These are phyloP conservation scores for Bocquillonia castaneifolia DNA, from an alignment of 441 rosid species.

Conservation along the genomic window DNA sequence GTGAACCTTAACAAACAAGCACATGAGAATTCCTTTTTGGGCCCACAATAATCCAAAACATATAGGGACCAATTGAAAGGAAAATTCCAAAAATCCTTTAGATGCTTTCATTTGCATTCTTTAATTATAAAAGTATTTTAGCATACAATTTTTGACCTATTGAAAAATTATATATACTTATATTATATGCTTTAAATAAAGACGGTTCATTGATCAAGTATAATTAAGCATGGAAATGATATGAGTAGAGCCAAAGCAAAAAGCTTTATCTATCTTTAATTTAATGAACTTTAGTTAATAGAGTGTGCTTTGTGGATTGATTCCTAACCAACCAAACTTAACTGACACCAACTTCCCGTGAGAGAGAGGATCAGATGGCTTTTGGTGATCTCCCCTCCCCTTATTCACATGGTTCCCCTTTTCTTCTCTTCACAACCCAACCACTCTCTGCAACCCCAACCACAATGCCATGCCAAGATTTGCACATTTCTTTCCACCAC, in stretches of 20 bases:
- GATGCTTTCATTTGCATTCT: constrained; percentile 2
- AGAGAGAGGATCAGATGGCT: constrained; percentile 18
- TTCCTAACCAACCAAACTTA: constrained; percentile 30
- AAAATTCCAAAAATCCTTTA: not conserved
- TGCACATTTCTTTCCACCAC: no score
- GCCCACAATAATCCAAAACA: constrained; percentile 11
- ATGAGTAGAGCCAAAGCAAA: not conserved
- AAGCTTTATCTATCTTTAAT: not conserved
- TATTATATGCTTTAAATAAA: not conserved
- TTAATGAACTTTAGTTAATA: not conserved
- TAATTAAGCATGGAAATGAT: not conserved
- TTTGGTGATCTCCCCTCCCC: constrained; percentile 35
- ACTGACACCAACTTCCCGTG: constrained; percentile 29
- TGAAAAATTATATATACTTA: not conserved
- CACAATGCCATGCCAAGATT: not conserved
- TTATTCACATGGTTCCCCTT: constrained; percentile 29
- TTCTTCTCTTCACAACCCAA: constrained; percentile 26
- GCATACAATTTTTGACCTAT: not conserved
- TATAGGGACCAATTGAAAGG: not conserved
- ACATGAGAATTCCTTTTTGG: constrained; percentile 16
- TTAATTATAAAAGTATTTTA: not conserved
- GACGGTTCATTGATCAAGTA: not conserved
- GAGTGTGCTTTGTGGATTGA: not conserved
- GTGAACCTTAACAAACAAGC: constrained; percentile 16
- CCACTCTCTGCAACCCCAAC: constrained; percentile 24